Percentiles rank a stretch among this genome's conserved stretches.
Evolutionary conservation across 2,329 filamentous ascomycete genomes (phyloP).

Genomic region (Nemania sp.): DNA sequence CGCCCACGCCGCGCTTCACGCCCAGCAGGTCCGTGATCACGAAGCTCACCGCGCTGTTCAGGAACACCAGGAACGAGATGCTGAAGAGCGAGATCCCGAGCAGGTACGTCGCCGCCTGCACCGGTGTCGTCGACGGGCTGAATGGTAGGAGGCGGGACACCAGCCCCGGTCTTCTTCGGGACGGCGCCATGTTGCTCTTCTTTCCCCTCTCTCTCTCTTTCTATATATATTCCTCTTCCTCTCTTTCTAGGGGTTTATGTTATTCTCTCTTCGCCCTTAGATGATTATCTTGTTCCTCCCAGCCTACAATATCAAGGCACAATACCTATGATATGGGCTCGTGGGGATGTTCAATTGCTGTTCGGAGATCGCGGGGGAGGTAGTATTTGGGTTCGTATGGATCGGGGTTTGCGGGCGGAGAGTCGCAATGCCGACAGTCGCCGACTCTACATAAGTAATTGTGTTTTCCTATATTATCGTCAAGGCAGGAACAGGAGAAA

Average conservation of each 20-base stretch:
- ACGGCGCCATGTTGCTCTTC: constrained; percentile 30
- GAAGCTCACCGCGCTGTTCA: constrained; percentile 86
- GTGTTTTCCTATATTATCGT: background rate
- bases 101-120: constrained; percentile 79
- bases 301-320: background rate
- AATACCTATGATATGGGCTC: background rate
- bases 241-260: background rate
- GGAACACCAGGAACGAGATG: constrained; percentile 90
- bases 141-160: constrained; percentile 65
- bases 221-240: background rate
- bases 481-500: background rate
- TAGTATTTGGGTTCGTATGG: background rate
- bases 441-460: background rate
- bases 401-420: background rate
- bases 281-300: background rate
- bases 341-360: constrained; percentile 4
- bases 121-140: constrained; percentile 67
- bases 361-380: constrained; percentile 16
- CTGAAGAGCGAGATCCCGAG: constrained; percentile 86
- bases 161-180: constrained; percentile 7
- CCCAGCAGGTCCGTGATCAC: constrained; percentile 86
- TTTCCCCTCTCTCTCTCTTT: background rate
- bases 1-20: constrained; percentile 77
- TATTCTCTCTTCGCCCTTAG: background rate
- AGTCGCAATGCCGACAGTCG: background rate